Percentiles rank a stretch among this genome's conserved stretches.
phyloP scores from a whole-genome alignment of 352 stramenopile species.

The Phytophthora palmivora region DNA sequence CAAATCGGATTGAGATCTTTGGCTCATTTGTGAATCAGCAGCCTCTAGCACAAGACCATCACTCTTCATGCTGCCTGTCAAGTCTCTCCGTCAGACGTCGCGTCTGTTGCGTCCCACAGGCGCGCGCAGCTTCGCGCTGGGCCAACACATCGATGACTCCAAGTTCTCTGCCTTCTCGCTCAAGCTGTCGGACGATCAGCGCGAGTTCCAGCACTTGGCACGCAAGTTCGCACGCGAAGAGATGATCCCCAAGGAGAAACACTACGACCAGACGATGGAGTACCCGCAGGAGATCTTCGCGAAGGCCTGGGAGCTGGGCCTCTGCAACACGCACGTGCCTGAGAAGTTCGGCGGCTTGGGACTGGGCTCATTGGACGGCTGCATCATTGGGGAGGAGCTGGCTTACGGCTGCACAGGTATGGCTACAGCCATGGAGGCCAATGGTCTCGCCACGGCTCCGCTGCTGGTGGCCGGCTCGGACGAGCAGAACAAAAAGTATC shows the following conservation, averaged over 20 bases:
- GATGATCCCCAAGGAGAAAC: constrained; percentile 89
- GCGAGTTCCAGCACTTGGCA: constrained; percentile 85
- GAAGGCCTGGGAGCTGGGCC: constrained; percentile 90
- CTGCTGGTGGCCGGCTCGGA: constrained; percentile 87
- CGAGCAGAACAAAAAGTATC: constrained; percentile 88
- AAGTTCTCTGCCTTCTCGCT: constrained; percentile 63
- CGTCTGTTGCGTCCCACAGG: constrained; percentile 19
- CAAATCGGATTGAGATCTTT: constrained; percentile 12
- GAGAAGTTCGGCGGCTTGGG: constrained; percentile 87
- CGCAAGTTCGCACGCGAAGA: constrained; percentile 91
- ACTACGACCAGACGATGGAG: constrained; percentile 87
- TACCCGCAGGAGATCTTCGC: constrained; percentile 90
- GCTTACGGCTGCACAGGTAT: constrained; percentile 92
- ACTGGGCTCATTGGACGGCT: constrained; percentile 81
- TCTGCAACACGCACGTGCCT: constrained; percentile 89
- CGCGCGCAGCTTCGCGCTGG: constrained; percentile 50
- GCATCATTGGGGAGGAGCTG: constrained; percentile 91
- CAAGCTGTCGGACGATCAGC: constrained; percentile 89
- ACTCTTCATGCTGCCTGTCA: constrained; percentile 23
- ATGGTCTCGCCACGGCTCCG: constrained; percentile 82
- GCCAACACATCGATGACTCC: constrained; percentile 62
- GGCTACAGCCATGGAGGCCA: constrained; percentile 92
- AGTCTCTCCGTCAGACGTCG: constrained; percentile 15
- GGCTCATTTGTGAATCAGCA: constrained; percentile 22
- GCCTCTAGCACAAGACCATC: neutral